Evolutionary conservation across 1,139 yeast species (phyloP).

Genomic region (Sporopachydermia cereana): DNA sequence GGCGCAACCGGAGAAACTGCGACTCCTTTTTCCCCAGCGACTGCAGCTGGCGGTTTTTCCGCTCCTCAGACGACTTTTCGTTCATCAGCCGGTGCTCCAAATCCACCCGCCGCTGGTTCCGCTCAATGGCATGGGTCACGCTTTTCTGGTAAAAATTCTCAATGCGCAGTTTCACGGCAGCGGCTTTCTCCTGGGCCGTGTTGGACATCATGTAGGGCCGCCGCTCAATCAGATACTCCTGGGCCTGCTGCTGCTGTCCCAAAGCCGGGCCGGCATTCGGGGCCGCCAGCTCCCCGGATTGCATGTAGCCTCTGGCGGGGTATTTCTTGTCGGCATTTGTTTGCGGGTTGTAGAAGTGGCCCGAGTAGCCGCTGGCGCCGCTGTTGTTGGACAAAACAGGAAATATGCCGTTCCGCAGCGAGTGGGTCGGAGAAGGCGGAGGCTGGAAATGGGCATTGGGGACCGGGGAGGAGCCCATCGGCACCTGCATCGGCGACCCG

Average conservation of each 20-base stretch:
- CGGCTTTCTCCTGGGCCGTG: conserved; percentile 48
- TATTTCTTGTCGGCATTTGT: conserved; percentile 1
- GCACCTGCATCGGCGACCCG: conserved; percentile 7
- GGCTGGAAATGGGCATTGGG: conserved; percentile 9
- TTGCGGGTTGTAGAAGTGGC: conserved; percentile 1
- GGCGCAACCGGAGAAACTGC: conserved; percentile 48
- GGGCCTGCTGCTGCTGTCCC: conserved; percentile 12
- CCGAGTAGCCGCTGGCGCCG: conserved; percentile 9
- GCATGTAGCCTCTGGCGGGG: not conserved
- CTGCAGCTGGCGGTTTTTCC: conserved; percentile 52
- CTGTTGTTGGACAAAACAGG: conserved; percentile 16
- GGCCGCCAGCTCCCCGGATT: not conserved
- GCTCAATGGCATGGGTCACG: conserved; percentile 61
- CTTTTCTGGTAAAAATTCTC: conserved; percentile 60
- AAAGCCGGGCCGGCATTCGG: conserved; percentile 5
- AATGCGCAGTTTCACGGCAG: conserved; percentile 49
- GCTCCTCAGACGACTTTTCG: conserved; percentile 55
- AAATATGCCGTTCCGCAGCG: conserved; percentile 8
- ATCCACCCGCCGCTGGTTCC: conserved; percentile 56
- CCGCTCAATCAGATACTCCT: conserved; percentile 68
- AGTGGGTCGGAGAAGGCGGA: conserved; percentile 2
- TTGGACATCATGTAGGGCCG: conserved; percentile 63
- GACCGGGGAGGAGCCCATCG: conserved; percentile 11
- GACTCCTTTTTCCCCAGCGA: conserved; percentile 59
- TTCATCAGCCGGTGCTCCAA: conserved; percentile 44